These are phyloP conservation scores for Penicillium sp. DNA, from an alignment of 2,329 filamentous ascomycete species.

Conservation along the genomic window DNA sequence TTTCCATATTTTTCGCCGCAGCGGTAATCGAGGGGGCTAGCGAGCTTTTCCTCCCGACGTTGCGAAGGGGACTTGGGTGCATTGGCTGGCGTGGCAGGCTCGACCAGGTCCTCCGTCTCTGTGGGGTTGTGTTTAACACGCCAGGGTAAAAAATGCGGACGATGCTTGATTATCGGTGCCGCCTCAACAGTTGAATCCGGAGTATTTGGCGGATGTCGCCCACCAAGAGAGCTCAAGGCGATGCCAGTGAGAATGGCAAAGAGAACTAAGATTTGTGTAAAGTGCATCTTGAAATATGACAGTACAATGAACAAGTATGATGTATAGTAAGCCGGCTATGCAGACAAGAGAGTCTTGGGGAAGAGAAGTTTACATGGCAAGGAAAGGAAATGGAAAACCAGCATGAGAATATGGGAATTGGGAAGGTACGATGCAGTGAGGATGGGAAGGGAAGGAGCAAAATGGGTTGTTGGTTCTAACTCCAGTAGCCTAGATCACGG, in stretches of 20 bases:
- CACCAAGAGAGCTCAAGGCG: conserved; percentile 7
- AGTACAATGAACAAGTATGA: conserved; percentile 15
- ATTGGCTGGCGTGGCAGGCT: not conserved
- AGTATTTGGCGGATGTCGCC: not conserved
- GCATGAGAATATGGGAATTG: not conserved
- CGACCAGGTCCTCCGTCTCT: conserved; percentile 1
- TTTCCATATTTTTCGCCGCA: conserved; percentile 38
- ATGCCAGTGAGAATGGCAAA: conserved; percentile 11
- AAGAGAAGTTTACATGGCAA: conserved; percentile 1
- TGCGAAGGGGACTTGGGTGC: not conserved
- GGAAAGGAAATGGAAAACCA: not conserved
- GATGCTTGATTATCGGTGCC: not conserved
- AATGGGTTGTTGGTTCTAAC: not conserved
- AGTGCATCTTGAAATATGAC: conserved; percentile 23
- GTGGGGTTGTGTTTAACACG: not conserved
- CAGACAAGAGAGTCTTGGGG: conserved; percentile 6
- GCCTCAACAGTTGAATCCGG: not conserved
- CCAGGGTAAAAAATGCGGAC: not conserved
- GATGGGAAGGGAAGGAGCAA: not conserved
- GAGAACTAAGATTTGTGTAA: conserved; percentile 13
- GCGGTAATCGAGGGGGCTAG: conserved; percentile 21
- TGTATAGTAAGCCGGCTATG: conserved; percentile 23
- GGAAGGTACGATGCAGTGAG: not conserved
- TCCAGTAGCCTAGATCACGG: not conserved
- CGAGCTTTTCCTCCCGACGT: conserved; percentile 2